Percentiles rank a stretch among this genome's conserved stretches.
Conservation (phyloP, 495 filamentous ascomycete genomes). For the Oleoguttula mirabilis region DNA sequence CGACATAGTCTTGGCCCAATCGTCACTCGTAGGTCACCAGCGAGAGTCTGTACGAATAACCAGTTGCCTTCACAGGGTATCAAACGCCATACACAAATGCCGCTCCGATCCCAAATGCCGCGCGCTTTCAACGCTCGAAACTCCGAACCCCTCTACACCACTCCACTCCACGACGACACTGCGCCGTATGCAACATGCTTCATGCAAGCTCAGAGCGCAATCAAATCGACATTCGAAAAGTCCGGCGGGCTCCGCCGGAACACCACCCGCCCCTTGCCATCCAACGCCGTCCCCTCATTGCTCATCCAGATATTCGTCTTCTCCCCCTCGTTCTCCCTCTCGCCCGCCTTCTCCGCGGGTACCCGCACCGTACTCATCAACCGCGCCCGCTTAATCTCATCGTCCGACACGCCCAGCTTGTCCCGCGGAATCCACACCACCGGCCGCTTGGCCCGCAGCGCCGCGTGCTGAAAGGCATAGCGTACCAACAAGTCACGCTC, state of each 20-base stretch:
- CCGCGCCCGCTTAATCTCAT: constrained; percentile 70
- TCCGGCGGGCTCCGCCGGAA: constrained; percentile 85
- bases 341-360: constrained; percentile 17
- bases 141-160: no score
- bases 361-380: constrained; percentile 26
- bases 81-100: no score
- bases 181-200: no score
- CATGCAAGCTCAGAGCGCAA: constrained; percentile 41
- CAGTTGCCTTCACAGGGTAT: no score
- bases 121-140: no score
- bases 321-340: constrained; percentile 38
- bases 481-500: constrained; percentile 79
- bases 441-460: constrained; percentile 71
- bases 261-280: constrained; percentile 72
- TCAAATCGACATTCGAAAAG: constrained; percentile 81
- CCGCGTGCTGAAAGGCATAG: constrained; percentile 83
- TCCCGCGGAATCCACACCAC: constrained; percentile 93
- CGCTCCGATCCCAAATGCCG: no score
- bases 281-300: constrained; percentile 79
- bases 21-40: no score
- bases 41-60: no score
- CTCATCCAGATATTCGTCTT: constrained; percentile 62
- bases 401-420: constrained; percentile 79
- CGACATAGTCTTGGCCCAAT: no score
- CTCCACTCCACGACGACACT: no score